Base-by-base conservation (phyloP, 805 yeast species). In the Sporopachydermia quercuum region DNA sequence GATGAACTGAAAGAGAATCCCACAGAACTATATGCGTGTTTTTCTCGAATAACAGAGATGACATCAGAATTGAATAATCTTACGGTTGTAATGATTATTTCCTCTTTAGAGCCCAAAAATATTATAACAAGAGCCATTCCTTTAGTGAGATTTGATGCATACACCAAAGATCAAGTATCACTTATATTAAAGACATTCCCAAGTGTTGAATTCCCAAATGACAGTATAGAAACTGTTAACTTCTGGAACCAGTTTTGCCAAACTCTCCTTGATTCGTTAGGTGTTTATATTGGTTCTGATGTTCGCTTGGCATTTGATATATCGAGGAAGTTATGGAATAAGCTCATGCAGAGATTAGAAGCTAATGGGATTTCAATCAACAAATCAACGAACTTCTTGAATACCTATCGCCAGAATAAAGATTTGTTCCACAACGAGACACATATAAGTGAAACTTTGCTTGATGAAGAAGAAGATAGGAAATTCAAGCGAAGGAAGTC, bases 251-350 rank as follows among this genome's bases (percentile, higher is more conserved):
- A 63, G 33, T 71, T 57, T 44, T 51, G 61, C 30, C 60, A 63
- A 16, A 50, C 69, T 14, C 55, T 68, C 4, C 65, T 66, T 16
- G 70, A 65, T 40, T 55, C 70, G 16, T 57, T 59, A 39, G 61
- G 48, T 37, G 62, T 66, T 3, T 68, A 60, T 45, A 56, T 70
- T 1, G 76, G 77, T 1, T 55, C 71, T 0, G 66, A 71, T 45
- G 19, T 52, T 15, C 47, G 45, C 14, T 44, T 43, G 13, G 43
- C 54, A 15, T 38, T 38, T 57, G 53, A 50, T 19, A 44, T 47
- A 15, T 49, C 47, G 3, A 39, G 17, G 19, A 40, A 41, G 17
- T 39, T 55, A 16, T 61, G 62, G 63, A n/a, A n/a, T n/a, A n/a
- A n/a, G n/a, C n/a, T n/a, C n/a, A n/a, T n/a, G n/a, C n/a, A n/a